Percentiles rank a stretch among this genome's conserved stretches.
Evolutionary conservation across 225 moss, liverwort and hornwort species (phyloP).

Genomic region (Polytrichum formosum): DNA sequence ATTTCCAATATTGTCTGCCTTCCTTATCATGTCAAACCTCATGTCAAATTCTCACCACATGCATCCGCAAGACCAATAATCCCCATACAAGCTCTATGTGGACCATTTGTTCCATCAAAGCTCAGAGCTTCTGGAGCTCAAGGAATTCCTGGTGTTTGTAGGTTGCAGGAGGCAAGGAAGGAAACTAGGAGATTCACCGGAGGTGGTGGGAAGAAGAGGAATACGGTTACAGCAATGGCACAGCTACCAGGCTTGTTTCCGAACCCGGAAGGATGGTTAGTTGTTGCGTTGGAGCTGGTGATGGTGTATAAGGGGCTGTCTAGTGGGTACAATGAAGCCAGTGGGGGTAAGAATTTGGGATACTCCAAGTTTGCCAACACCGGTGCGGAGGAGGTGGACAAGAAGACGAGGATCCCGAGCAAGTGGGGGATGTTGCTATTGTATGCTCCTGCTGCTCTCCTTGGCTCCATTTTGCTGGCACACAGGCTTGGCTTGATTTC

Average conservation of each 20-base stretch:
- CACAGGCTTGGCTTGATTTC: conserved; percentile 23
- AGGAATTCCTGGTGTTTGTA: too few species aligned
- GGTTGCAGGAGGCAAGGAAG: not conserved
- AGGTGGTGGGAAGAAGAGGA: not conserved
- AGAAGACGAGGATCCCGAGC: conserved; percentile 18
- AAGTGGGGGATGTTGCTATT: conserved; percentile 28
- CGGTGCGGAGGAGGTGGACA: not conserved
- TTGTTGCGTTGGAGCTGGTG: not conserved
- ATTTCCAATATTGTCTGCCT: too few species aligned
- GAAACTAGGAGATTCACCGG: not conserved
- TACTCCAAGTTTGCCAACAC: conserved; percentile 49
- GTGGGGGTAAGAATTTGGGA: conserved; percentile 11
- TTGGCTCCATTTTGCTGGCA: conserved; percentile 11
- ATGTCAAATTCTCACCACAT: too few species aligned
- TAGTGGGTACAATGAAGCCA: conserved; percentile 4
- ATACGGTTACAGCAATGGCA: conserved; percentile 8
- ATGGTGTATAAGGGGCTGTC: not conserved
- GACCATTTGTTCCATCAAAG: too few species aligned
- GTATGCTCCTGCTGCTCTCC: conserved; percentile 16
- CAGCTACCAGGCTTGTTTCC: conserved; percentile 10
- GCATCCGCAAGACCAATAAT: too few species aligned
- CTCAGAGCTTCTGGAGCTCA: too few species aligned
- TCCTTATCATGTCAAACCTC: too few species aligned
- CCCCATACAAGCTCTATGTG: too few species aligned
- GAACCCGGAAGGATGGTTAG: not conserved